These are phyloP conservation scores for Wickerhamiella brachini DNA, from an alignment of 805 yeast species.

Conservation along the genomic window DNA sequence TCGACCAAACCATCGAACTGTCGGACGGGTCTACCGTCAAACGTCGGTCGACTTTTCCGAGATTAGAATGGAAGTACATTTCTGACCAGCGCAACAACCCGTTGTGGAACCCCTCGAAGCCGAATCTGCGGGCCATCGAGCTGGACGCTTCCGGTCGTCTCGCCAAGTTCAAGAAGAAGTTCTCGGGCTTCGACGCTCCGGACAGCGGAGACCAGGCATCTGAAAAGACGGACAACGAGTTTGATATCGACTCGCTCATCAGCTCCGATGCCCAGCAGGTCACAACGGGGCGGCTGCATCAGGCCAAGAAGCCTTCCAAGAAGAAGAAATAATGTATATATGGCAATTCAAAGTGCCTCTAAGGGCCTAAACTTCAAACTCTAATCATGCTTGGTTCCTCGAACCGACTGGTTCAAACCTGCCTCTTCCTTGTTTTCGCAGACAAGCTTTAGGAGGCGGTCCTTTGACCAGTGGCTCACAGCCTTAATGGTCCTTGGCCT, in stretches of 20 bases:
- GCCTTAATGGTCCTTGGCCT: too few relatives aligned
- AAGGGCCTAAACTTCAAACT: too few relatives aligned
- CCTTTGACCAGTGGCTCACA: too few relatives aligned
- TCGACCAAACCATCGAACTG: slow-evolving; percentile 76
- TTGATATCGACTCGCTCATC: slow-evolving; percentile 17
- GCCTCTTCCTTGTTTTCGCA: not conserved
- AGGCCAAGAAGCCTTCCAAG: slow-evolving; percentile 8
- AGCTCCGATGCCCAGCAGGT: slow-evolving; percentile 17
- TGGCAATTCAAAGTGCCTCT: too few relatives aligned
- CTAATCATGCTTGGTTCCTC: too few relatives aligned
- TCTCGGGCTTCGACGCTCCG: slow-evolving; percentile 14
- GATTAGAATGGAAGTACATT: slow-evolving; percentile 70
- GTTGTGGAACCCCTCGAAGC: slow-evolving; percentile 78
- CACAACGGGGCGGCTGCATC: slow-evolving; percentile 16
- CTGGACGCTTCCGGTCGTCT: slow-evolving; percentile 77
- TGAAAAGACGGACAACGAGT: slow-evolving; percentile 1
- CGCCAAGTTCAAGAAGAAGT: slow-evolving; percentile 26
- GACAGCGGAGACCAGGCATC: not conserved
- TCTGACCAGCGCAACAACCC: slow-evolving; percentile 79
- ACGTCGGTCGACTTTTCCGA: slow-evolving; percentile 79
- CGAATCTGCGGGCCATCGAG: slow-evolving; percentile 59
- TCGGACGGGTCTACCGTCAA: slow-evolving; percentile 85
- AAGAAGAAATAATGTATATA: slow-evolving; percentile 13
- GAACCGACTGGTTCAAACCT: too few relatives aligned
- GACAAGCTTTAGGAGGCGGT: too few relatives aligned